Conservation (phyloP, 2,329 filamentous ascomycete genomes). For the Colletotrichum brevisporum region DNA sequence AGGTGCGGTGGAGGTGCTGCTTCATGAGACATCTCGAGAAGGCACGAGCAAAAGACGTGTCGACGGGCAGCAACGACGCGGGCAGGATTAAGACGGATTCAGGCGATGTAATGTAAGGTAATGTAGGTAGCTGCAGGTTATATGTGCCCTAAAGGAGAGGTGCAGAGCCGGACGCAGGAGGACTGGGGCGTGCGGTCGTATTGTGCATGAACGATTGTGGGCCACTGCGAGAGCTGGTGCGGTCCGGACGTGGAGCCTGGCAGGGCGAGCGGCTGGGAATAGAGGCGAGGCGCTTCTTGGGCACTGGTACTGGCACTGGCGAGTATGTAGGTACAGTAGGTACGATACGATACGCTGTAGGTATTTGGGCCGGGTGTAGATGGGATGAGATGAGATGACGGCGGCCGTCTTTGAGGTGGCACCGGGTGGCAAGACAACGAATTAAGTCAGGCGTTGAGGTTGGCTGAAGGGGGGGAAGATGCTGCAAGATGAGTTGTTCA, state of each 20-base stretch:
- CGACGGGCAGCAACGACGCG: conserved; percentile 12
- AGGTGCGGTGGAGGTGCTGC: conserved; percentile 8
- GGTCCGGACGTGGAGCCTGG: conserved; percentile 30
- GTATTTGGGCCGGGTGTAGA: conserved; percentile 8
- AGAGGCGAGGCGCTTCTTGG: conserved; percentile 21
- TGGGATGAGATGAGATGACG: conserved; percentile 6
- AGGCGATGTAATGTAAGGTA: conserved; percentile 39
- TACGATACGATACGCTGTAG: not conserved
- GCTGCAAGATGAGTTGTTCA: conserved; percentile 44
- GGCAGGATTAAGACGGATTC: conserved; percentile 25
- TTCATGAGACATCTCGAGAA: conserved; percentile 37
- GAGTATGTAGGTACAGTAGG: conserved; percentile 4
- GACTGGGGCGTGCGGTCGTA: conserved; percentile 42
- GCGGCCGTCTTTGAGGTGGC: conserved; percentile 21
- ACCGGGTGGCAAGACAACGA: conserved; percentile 26
- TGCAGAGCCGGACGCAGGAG: conserved; percentile 44
- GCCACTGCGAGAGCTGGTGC: conserved; percentile 33
- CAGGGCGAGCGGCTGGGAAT: conserved; percentile 21
- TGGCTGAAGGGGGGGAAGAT: conserved; percentile 25
- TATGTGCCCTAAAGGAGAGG: conserved; percentile 50
- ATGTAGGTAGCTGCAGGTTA: conserved; percentile 41
- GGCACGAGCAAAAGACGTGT: conserved; percentile 6
- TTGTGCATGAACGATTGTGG: conserved; percentile 53
- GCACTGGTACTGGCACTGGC: conserved; percentile 16
- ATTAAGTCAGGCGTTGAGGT: conserved; percentile 26